These are phyloP conservation scores for Verticillium isaacii DNA, from an alignment of 2,329 filamentous ascomycete genomes.

Conservation along the genomic window DNA sequence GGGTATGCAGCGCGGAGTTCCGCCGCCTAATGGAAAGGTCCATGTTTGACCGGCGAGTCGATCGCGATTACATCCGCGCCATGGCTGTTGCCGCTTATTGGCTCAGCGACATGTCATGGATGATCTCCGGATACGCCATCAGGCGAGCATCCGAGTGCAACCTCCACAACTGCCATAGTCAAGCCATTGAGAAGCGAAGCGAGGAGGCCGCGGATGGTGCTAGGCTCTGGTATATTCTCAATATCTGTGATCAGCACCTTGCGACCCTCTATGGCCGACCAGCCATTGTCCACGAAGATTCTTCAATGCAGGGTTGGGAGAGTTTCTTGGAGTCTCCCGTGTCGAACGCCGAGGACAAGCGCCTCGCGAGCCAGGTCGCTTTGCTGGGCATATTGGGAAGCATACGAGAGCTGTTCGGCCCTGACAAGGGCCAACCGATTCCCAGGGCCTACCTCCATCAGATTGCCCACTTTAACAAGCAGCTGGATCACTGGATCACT, in stretches of 20 bases:
- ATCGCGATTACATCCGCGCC: conserved; percentile 49
- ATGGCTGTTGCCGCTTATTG: conserved; percentile 59
- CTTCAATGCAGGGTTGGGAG: conserved; percentile 53
- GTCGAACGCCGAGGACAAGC: conserved; percentile 48
- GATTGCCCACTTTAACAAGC: conserved; percentile 23
- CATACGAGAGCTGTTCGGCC: conserved; percentile 49
- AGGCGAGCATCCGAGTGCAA: conserved; percentile 43
- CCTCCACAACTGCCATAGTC: conserved; percentile 35
- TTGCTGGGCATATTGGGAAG: conserved; percentile 53
- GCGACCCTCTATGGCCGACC: conserved; percentile 57
- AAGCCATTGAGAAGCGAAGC: conserved; percentile 29
- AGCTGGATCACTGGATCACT: conserved; percentile 31
- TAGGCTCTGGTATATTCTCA: conserved; percentile 56
- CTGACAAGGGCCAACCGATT: conserved; percentile 46
- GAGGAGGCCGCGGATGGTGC: conserved; percentile 46
- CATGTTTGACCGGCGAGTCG: conserved; percentile 27
- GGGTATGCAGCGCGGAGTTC: conserved; percentile 49
- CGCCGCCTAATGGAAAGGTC: conserved; percentile 45
- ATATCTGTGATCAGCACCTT: conserved; percentile 58
- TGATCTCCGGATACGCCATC: conserved; percentile 50
- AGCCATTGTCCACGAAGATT: conserved; percentile 53
- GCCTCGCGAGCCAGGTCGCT: conserved; percentile 53
- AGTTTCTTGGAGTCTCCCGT: conserved; percentile 46
- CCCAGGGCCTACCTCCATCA: conserved; percentile 47
- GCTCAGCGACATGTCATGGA: conserved; percentile 60